Evolutionary conservation across 2,329 filamentous ascomycete species (phyloP).

Genomic region (Aspergillus fumigatus): DNA sequence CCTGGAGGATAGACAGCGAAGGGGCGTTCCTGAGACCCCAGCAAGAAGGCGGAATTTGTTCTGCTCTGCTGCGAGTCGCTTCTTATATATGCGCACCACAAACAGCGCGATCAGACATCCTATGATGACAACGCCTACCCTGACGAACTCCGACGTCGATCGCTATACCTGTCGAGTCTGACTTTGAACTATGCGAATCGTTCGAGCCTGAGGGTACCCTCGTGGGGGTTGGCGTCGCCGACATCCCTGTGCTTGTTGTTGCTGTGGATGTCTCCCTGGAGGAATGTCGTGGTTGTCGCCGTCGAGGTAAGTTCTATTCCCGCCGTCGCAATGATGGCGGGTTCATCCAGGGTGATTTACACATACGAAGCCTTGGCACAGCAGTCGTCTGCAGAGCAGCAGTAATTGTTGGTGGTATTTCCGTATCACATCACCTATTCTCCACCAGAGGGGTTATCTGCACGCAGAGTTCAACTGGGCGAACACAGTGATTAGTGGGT

Average conservation of each 20-base stretch:
- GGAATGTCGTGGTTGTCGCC: neutral
- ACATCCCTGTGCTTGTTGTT: neutral
- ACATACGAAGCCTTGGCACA: neutral
- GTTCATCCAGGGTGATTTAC: neutral
- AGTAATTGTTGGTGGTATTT: neutral
- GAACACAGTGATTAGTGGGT: neutral
- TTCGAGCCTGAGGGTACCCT: neutral
- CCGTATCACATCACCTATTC: constrained; percentile 5
- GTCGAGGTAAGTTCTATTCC: neutral
- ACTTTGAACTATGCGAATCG: neutral
- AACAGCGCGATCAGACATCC: neutral
- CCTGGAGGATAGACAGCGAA: neutral
- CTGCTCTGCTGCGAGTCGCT: neutral
- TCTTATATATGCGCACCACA: neutral
- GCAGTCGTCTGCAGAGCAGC: constrained; percentile 5
- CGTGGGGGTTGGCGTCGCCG: neutral
- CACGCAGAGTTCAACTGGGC: neutral
- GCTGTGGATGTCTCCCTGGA: neutral
- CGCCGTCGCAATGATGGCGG: constrained; percentile 1
- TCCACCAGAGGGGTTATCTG: neutral
- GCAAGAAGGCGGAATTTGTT: neutral
- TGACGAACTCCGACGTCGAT: neutral
- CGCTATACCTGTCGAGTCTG: neutral
- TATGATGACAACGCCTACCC: neutral
- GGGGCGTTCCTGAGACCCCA: neutral